Conservation (phyloP, 352 stramenopile species). For the Globisporangium recalcitrans region DNA sequence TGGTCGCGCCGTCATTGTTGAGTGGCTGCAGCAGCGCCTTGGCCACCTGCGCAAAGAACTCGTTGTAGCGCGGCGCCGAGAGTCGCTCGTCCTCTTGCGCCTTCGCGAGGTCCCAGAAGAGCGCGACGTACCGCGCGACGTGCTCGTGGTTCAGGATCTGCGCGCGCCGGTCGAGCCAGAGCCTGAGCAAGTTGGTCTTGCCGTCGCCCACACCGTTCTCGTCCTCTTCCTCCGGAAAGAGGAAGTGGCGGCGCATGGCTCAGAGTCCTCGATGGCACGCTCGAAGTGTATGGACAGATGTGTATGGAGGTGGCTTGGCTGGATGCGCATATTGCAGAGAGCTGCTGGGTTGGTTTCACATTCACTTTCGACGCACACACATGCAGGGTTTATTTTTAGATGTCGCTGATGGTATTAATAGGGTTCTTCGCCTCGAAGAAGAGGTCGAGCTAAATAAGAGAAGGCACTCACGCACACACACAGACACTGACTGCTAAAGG, state of each 20-base stretch:
- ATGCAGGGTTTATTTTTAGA: background rate
- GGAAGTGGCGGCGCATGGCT: slow-evolving; percentile 56
- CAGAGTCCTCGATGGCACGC: background rate
- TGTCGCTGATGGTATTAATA: slow-evolving; percentile 5
- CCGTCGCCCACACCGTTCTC: slow-evolving; percentile 60
- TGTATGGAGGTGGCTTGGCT: too few relatives aligned
- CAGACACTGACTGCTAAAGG: too few relatives aligned
- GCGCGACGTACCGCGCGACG: slow-evolving; percentile 28
- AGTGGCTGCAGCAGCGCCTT: slow-evolving; percentile 56
- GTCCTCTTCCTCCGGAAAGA: slow-evolving; percentile 52
- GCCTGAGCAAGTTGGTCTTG: slow-evolving; percentile 38
- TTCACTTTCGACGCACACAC: background rate
- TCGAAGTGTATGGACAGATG: background rate
- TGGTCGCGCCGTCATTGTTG: slow-evolving; percentile 25
- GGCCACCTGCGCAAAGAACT: slow-evolving; percentile 56
- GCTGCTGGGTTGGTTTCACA: background rate
- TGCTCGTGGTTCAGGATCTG: slow-evolving; percentile 29
- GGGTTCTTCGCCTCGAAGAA: background rate
- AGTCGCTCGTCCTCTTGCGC: slow-evolving; percentile 20
- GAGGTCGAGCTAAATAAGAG: background rate
- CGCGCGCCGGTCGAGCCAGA: slow-evolving; percentile 49
- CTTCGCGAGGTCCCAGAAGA: slow-evolving; percentile 68
- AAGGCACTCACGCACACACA: background rate
- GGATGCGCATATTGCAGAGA: background rate
- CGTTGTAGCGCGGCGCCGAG: slow-evolving; percentile 33